Conservation (phyloP, 345 rosid genomes). For the Isatis tinctoria region DNA sequence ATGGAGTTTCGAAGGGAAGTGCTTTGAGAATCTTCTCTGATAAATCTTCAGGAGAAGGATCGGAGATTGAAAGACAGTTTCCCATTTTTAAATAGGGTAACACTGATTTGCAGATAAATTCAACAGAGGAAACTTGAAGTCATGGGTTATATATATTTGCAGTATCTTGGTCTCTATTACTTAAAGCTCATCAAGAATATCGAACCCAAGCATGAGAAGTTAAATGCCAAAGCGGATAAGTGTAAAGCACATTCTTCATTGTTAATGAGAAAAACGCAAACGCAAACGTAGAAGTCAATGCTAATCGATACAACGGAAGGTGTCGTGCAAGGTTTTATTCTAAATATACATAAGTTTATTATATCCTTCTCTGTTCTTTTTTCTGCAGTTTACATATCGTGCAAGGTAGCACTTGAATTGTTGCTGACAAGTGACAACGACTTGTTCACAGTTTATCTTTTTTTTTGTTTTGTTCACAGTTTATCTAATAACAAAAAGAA, state of each 20-base stretch:
- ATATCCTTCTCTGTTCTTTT: not conserved
- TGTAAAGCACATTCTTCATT: conserved; percentile 28
- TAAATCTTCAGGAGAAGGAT: conserved; percentile 10
- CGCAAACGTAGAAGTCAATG: conserved; percentile 33
- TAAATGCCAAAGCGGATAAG: conserved; percentile 15
- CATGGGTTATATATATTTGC: conserved; percentile 5
- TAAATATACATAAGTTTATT: conserved; percentile 1
- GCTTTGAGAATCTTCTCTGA: conserved; percentile 33
- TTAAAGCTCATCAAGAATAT: conserved; percentile 3
- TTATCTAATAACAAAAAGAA: not conserved
- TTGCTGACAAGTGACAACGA: conserved; percentile 10
- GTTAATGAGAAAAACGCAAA: conserved; percentile 14
- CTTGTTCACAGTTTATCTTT: not conserved
- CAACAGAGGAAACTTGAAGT: conserved; percentile 10
- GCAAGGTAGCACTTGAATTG: conserved; percentile 14
- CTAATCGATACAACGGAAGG: not conserved
- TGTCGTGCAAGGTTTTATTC: conserved; percentile 31
- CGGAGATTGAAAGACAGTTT: conserved; percentile 17
- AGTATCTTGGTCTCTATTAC: not conserved
- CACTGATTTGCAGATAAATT: conserved; percentile 1
- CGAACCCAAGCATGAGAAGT: not conserved
- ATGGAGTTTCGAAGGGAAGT: conserved; percentile 46
- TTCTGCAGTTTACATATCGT: conserved; percentile 20
- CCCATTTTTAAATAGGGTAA: conserved; percentile 28
- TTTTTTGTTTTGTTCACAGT: not conserved